These are phyloP conservation scores for Bipolaris gigantea DNA, from an alignment of 2,329 filamentous ascomycete genomes.

Conservation along the genomic window DNA sequence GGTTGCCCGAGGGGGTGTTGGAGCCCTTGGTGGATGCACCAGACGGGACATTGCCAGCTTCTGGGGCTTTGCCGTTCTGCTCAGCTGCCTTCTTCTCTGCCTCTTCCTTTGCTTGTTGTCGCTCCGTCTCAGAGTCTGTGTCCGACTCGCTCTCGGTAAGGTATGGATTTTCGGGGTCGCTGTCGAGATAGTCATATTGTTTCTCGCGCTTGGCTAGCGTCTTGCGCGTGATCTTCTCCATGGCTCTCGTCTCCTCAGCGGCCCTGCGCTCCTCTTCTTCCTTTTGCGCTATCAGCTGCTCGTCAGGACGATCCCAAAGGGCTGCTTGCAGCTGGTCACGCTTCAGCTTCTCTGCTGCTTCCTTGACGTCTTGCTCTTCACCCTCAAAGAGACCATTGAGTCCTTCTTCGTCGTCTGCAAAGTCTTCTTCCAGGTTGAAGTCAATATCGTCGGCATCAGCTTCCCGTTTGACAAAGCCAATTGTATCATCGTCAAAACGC, in stretches of 20 bases:
- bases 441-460: slow-evolving; percentile 67
- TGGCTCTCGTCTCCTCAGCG: slow-evolving; percentile 67
- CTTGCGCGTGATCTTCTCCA: slow-evolving; percentile 78
- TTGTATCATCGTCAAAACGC: slow-evolving; percentile 48
- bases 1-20: slow-evolving; percentile 64
- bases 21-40: slow-evolving; percentile 70
- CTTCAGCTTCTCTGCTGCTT: slow-evolving; percentile 67
- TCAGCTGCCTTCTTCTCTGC: slow-evolving; percentile 51
- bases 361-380: slow-evolving; percentile 60
- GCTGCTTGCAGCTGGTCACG: slow-evolving; percentile 85
- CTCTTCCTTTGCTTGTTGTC: slow-evolving; percentile 61
- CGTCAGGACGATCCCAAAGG: slow-evolving; percentile 68
- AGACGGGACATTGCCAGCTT: slow-evolving; percentile 51
- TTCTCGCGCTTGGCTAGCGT: slow-evolving; percentile 82
- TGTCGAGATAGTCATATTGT: slow-evolving; percentile 85
- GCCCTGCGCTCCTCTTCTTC: slow-evolving; percentile 69
- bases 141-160: slow-evolving; percentile 38
- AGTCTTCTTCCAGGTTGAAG: slow-evolving; percentile 68
- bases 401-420: slow-evolving; percentile 80
- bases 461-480: slow-evolving; percentile 50
- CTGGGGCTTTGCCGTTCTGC: slow-evolving; percentile 52
- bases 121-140: slow-evolving; percentile 65
- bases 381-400: slow-evolving; percentile 47
- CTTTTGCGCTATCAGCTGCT: slow-evolving; percentile 62
- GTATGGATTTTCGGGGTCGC: slow-evolving; percentile 61